These are phyloP conservation scores for Aquilaria sinensis DNA, from an alignment of 345 rosid species.

Conservation along the genomic window DNA sequence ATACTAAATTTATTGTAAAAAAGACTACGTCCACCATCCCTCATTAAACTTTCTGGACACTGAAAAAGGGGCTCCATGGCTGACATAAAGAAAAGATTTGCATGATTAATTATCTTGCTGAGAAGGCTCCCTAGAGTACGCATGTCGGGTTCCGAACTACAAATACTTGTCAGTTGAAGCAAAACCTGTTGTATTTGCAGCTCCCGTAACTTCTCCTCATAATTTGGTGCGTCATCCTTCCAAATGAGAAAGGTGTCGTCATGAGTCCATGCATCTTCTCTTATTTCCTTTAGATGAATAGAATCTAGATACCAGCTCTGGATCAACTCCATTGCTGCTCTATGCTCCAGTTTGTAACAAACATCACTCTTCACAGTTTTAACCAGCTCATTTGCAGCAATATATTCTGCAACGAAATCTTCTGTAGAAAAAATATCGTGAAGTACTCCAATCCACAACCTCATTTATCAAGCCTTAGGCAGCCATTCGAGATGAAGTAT, in stretches of 20 bases:
- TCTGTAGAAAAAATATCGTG: slow-evolving; percentile 66
- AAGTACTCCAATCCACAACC: slow-evolving; percentile 76
- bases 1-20: no score
- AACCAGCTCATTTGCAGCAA: slow-evolving; percentile 48
- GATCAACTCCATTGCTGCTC: slow-evolving; percentile 56
- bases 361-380: slow-evolving; percentile 56
- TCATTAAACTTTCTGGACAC: no score
- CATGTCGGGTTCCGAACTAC: slow-evolving; percentile 60
- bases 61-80: no score
- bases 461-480: slow-evolving; percentile 87
- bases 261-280: slow-evolving; percentile 63
- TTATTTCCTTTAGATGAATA: slow-evolving; percentile 30
- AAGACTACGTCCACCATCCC: no score
- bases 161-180: slow-evolving; percentile 55
- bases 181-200: slow-evolving; percentile 64
- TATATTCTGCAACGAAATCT: slow-evolving; percentile 61
- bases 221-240: slow-evolving; percentile 57
- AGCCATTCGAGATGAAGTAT: slow-evolving; percentile 90
- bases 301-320: slow-evolving; percentile 81
- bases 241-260: slow-evolving; percentile 81
- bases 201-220: slow-evolving; percentile 28
- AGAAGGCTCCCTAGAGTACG: slow-evolving; percentile 81
- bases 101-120: slow-evolving; percentile 49
- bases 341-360: slow-evolving; percentile 56
- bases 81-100: no score